phyloP scores from a whole-genome alignment of 2,329 filamentous ascomycete genomes.

The Nothophoma quercina region DNA sequence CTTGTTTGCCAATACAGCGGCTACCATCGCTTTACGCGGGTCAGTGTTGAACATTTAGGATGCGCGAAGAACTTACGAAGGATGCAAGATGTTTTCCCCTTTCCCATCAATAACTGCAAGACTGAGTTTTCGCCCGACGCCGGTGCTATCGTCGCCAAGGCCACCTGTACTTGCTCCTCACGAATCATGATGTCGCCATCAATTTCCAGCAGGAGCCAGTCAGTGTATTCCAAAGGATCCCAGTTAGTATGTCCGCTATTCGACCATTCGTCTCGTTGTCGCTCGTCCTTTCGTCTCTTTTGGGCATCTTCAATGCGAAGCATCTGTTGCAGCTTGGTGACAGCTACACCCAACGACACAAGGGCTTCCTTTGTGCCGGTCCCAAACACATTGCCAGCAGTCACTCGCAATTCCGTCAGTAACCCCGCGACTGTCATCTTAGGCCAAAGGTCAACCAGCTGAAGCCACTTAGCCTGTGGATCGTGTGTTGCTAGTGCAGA shows the following conservation, averaged over 20 bases:
- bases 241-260: conserved; percentile 65
- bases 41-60: conserved; percentile 59
- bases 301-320: conserved; percentile 52
- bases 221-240: conserved; percentile 61
- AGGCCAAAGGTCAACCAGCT: conserved; percentile 56
- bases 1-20: conserved; percentile 52
- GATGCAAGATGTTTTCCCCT: conserved; percentile 72
- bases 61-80: conserved; percentile 40
- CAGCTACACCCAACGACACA: conserved; percentile 53
- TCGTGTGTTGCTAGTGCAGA: conserved; percentile 25
- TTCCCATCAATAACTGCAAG: conserved; percentile 72
- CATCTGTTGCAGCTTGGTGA: conserved; percentile 57
- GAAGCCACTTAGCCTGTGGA: conserved; percentile 53
- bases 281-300: conserved; percentile 28
- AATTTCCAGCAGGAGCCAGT: conserved; percentile 73
- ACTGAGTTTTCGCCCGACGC: conserved; percentile 63
- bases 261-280: conserved; percentile 52
- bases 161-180: conserved; percentile 68
- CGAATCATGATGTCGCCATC: conserved; percentile 70
- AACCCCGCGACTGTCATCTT: conserved; percentile 53
- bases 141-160: conserved; percentile 65
- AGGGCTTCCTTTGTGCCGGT: conserved; percentile 51
- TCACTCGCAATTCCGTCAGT: conserved; percentile 58
- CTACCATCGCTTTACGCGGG: conserved; percentile 60
- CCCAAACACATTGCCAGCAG: conserved; percentile 40